Percentiles rank a stretch among this genome's conserved stretches.
phyloP scores from a whole-genome alignment of 2,329 filamentous ascomycete species.

The Monilinia aucupariae region DNA sequence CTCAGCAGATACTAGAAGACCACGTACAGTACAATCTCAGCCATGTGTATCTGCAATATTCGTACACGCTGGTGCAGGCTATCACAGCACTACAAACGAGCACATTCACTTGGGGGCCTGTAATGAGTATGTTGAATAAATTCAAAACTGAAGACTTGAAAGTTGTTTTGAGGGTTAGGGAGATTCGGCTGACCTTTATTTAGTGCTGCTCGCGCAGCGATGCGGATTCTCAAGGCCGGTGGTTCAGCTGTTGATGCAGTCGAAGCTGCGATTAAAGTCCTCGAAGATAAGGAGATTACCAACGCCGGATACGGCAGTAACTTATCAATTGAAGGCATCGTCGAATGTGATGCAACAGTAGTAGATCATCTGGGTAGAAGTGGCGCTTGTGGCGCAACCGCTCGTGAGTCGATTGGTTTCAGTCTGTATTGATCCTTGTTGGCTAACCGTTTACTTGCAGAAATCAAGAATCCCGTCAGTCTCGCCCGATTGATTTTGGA shows the following conservation, averaged over 20 bases:
- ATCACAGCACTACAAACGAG: constrained; percentile 85
- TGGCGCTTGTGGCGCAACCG: constrained; percentile 85
- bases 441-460: constrained; percentile 42
- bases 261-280: constrained; percentile 77
- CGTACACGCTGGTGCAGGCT: constrained; percentile 92
- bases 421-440: background rate
- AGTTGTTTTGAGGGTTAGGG: constrained; percentile 20
- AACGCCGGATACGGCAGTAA: constrained; percentile 97
- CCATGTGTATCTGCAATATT: constrained; percentile 67
- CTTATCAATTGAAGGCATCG: constrained; percentile 78
- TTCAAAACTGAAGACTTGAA: background rate
- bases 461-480: constrained; percentile 87
- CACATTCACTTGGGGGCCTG: constrained; percentile 78
- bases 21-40: constrained; percentile 12
- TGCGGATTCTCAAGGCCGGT: constrained; percentile 73
- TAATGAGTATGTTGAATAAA: constrained; percentile 62
- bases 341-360: constrained; percentile 91
- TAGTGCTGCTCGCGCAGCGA: constrained; percentile 78
- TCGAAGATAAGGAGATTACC: constrained; percentile 93
- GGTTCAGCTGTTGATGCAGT: constrained; percentile 81
- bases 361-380: constrained; percentile 88
- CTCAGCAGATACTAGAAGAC: constrained; percentile 25
- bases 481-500: constrained; percentile 81
- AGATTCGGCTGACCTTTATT: constrained; percentile 15
- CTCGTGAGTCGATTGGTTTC: constrained; percentile 57